phyloP scores from a whole-genome alignment of 2,329 filamentous ascomycete species.

The Orbilia javanica region DNA sequence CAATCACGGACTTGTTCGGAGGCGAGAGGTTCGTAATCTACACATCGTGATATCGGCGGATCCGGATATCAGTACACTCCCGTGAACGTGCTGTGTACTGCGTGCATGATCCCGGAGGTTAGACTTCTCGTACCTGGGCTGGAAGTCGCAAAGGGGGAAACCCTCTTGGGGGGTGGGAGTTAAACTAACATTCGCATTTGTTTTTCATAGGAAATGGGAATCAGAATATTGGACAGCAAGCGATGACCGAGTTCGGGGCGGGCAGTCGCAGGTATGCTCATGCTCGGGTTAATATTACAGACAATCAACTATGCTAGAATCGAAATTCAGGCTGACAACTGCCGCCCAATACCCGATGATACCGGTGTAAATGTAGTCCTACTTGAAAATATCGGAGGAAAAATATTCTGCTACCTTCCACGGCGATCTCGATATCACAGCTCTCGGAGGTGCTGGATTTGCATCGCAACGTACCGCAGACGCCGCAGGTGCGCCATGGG shows the following conservation, averaged over 20 bases:
- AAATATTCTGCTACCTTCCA: conserved; percentile 70
- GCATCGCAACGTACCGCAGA: conserved; percentile 78
- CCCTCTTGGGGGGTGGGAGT: background rate
- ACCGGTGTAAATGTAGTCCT: conserved; percentile 65
- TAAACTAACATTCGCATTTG: conserved; percentile 12
- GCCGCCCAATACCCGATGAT: background rate
- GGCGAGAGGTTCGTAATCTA: too few species aligned
- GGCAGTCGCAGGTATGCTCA: conserved; percentile 41
- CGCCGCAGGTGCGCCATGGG: conserved; percentile 71
- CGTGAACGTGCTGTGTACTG: too few species aligned
- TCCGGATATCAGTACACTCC: too few species aligned
- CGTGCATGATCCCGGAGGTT: too few species aligned
- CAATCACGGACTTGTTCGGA: conserved; percentile 16
- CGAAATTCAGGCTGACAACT: background rate
- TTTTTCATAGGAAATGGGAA: conserved; percentile 31
- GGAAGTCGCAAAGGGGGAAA: too few species aligned
- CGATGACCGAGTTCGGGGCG: conserved; percentile 55
- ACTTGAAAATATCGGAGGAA: conserved; percentile 65
- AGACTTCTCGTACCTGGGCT: too few species aligned
- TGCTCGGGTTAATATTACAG: background rate
- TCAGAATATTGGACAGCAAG: conserved; percentile 42
- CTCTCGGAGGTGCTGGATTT: conserved; percentile 84
- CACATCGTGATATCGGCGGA: too few species aligned
- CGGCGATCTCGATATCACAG: conserved; percentile 78
- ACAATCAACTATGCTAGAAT: background rate